A percentile compares a stretch with the other conserved stretches of the same genome.
phyloP scores from a whole-genome alignment of 1,284 basidiomycete genomes.

The Boletus sp. region DNA sequence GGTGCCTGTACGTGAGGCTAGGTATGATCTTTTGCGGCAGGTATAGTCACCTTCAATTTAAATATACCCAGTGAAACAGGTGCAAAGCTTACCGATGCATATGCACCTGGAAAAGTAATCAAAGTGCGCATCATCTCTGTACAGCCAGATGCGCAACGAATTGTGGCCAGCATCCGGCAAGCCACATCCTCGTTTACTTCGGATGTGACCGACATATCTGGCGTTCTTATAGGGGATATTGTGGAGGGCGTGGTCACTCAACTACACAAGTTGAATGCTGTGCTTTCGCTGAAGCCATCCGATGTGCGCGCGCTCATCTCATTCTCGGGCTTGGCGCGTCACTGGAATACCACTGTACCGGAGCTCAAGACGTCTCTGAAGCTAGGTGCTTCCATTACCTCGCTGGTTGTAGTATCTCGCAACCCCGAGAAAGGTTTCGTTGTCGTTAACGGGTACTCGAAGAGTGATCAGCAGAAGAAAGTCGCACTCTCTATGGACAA shows the following conservation, averaged over 20 bases:
- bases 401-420: conserved; percentile 86
- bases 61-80: conserved; percentile 27
- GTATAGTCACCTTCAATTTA: neutral
- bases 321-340: conserved; percentile 83
- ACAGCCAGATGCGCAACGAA: conserved; percentile 57
- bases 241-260: conserved; percentile 71
- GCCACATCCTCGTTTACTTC: conserved; percentile 56
- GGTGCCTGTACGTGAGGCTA: conserved; percentile 77
- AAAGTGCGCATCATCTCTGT: conserved; percentile 83
- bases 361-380: conserved; percentile 68
- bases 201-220: conserved; percentile 57
- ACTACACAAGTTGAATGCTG: conserved; percentile 81
- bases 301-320: conserved; percentile 81
- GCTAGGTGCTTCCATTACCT: conserved; percentile 69
- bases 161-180: conserved; percentile 87
- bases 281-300: conserved; percentile 69
- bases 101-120: conserved; percentile 79
- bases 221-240: conserved; percentile 72
- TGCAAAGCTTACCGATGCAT: conserved; percentile 62
- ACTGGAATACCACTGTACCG: conserved; percentile 63
- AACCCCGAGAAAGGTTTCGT: conserved; percentile 86
- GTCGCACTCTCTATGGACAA: conserved; percentile 59
- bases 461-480: conserved; percentile 47
- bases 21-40: conserved; percentile 45
- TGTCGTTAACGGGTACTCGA: conserved; percentile 75